Evolutionary conservation across 2,329 filamentous ascomycete genomes (phyloP).

Genomic region (Calonectria henricotiae): DNA sequence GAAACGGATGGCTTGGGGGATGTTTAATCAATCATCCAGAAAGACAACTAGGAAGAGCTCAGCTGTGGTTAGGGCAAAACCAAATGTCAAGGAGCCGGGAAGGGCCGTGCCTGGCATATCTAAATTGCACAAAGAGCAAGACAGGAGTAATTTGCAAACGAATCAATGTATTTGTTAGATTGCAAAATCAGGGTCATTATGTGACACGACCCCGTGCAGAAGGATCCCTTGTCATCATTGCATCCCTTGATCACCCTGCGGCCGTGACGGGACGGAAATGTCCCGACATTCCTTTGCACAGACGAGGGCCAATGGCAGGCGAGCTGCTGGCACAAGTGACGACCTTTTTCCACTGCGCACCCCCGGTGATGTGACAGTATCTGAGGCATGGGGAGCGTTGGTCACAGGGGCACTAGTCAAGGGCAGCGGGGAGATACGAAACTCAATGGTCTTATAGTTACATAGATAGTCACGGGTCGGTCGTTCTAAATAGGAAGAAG

Average conservation of each 20-base stretch:
- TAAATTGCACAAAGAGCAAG: background rate
- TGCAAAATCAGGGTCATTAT: background rate
- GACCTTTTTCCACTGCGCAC: background rate
- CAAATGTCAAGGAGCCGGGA: background rate
- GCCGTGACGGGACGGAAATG: conserved; percentile 19
- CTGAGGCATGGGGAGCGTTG: conserved; percentile 10
- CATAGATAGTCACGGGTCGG: too few relatives aligned
- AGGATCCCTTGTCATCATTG: background rate
- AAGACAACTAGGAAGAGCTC: too few relatives aligned
- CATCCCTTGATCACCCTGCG: conserved; percentile 4
- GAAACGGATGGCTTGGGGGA: background rate
- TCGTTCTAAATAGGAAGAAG: background rate
- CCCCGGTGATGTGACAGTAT: background rate
- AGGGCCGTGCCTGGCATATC: background rate
- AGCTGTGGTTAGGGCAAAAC: background rate
- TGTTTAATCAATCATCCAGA: background rate
- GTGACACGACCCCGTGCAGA: background rate
- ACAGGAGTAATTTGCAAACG: background rate
- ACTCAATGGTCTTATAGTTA: background rate
- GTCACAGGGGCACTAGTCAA: conserved; percentile 15
- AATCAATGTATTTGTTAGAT: background rate
- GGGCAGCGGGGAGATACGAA: conserved; percentile 15
- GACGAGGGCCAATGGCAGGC: conserved; percentile 12
- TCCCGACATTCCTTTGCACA: background rate
- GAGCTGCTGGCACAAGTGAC: conserved; percentile 16